Base-by-base conservation (phyloP, 768 basidiomycete genomes). In the Boletus rufocinnamomeus region DNA sequence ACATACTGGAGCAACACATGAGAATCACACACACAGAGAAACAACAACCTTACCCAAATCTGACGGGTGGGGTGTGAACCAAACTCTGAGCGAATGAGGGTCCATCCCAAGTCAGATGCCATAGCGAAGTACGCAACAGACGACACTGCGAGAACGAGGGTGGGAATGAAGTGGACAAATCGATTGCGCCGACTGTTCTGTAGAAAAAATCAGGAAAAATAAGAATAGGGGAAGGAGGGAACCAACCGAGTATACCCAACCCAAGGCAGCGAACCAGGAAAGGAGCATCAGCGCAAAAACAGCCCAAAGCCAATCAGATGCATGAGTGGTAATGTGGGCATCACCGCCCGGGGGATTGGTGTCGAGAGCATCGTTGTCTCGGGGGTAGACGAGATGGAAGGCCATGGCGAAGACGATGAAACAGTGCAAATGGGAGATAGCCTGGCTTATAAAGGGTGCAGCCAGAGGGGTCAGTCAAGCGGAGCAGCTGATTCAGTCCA, bases 221-320 rank as follows among this genome's bases (percentile, higher is more conserved):
- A 17, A 5, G 25, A 27, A 17, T 9, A 32, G 7, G 19, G 11
- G 21, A n/a, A 14, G 16, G 13, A 62, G 16, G 16, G 51, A 13
- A 53, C 58, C 1, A 1, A 62, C 77, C 28, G 58, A 72, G 71
- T 56, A 72, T 54, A 63, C 75, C 75, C 77, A 79, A 35, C 57
- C 69, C 23, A 81, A 55, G 48, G 75, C 63, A 46, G 66, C 51
- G 37, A 82, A 52, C 61, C 79, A 77, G 21, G 74, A 74, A 5
- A 80, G 14, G 4, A 75, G 64, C 78, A 84, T 81, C 60, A 84
- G 38, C 10, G 80, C 75, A 60, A 83, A 83, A 19, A 81, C 81
- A 1, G 82, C 76, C 82, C 82, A 85, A 14, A 81, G 67, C 80
- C 79, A 84, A 67, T 82, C 75, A 0, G 82, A 81, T 4, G 77